Evolutionary conservation across 129 eudicot species (phyloP), one percentile per base, ranked within the genome.

Genomic region (Chrysanthemum seticuspe): DNA sequence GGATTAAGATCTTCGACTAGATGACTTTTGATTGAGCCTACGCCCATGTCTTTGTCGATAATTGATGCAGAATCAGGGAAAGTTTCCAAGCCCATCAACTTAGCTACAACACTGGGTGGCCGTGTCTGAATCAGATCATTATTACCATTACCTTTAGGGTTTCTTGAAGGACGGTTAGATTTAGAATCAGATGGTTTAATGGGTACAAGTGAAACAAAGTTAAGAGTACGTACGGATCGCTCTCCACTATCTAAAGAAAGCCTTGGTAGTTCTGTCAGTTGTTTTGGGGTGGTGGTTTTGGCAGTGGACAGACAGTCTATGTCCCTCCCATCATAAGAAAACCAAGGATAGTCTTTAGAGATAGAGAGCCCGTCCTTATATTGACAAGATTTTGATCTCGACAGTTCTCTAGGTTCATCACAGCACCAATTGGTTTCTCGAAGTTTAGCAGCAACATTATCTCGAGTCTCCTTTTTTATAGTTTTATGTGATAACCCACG

Each of bases 21-120:
- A 40, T 40, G 47, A 40, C 10, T 6, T 40, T 40, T 40, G 47
- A 7, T 53, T 53, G 19, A 16, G 19, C 18, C 58, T 13, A 53
- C 58, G 1, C 6, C 72, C 47, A 45, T 64, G 48, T 83, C 89
- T 50, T 83, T 57, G 15, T 78, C 73, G 29, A 34, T 69, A 45
- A 73, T 40, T 11, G 77, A 61, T 5, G 44, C 62, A 71, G 89
- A 55, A 74, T 78, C 67, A 19, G 96, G 92, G 65, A 82, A 70
- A n/a, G 84, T 74, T 56, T 89, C 96, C 71, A 93, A 81, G 2
- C 98, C 98, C 98, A 93, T 93, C 74, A 93, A 82, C 87, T 93
- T 89, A 21, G 98, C 98, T 34, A 92, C 92, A 53, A 92, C 88
- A 77, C 92, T 87, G 18, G 96, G 94, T 13, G 94, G 79, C 50